Evolutionary conservation across 441 rosid species (phyloP), one percentile per base, ranked within the genome.

Genomic region (Aquilaria agallochum): DNA sequence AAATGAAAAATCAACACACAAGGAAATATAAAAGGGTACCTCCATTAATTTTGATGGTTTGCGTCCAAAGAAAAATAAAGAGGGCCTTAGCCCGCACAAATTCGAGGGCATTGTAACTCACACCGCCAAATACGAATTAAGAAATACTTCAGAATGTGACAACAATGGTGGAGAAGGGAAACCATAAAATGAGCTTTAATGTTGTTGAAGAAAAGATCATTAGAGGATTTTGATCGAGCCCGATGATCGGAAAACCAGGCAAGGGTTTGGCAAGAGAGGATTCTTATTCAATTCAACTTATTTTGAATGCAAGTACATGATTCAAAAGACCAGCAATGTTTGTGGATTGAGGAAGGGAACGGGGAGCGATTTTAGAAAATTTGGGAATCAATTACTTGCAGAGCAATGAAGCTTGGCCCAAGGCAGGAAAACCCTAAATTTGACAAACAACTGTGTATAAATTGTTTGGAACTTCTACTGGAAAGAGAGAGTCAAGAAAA

Each of bases 21-120:
- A 31, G 44, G 14, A 50, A 31, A 60, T 54, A 11, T 33, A n/a
- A 3, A 46, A 31, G 5, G 32, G 10, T 64, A 82, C 84, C 84
- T 73, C 76, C 42, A 68, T 58, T 60, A 64, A 63, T 70, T 69
- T 71, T 11, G 78, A 59, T 42, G 71, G 58, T 69, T 72, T 84
- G 56, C 83, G 77, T 71, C 86, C 81, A 14, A 80, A 85, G 40
- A 79, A 45, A 77, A 78, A 77, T 32, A 79, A 40, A 76, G 77
- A 77, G 32, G 84, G 86, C 56, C 70, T 62, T 48, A 83, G 64
- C 50, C 83, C 83, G 14, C 81, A 86, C 48, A 77, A 77, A 56
- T 49, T 65, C 40, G 71, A 44, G 59, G 74, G 33, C 89, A 80
- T 80, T 15, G 9, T 50, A 47, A 48, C 50, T 40, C 67, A 56